Base-by-base conservation (phyloP, 2,329 filamentous ascomycete genomes). In the Endothia cerciana region DNA sequence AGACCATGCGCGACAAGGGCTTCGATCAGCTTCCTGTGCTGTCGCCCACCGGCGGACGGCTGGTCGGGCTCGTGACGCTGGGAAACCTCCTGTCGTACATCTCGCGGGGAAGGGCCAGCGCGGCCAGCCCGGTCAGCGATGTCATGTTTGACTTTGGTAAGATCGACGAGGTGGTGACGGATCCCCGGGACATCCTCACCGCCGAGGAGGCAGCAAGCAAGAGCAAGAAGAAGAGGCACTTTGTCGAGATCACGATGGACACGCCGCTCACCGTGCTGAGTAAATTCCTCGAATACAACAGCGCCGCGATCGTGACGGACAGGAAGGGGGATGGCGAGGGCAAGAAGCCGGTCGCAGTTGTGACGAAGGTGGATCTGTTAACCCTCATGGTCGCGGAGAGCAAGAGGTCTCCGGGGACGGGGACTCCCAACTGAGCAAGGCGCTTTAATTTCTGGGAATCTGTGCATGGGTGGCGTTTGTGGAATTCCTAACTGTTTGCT, bases 251-350 rank as follows among this genome's bases (percentile, higher is more conserved):
- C 75, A 98, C 95, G 7, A 83, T 91, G 76, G 92, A 97, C 71
- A 99, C 95, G 1, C 91, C 91, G 3, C 83, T 99, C 47, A 87
- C 86, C 57, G 89, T 91, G 55, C 84, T 99, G 63, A 94, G 93
- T 82, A 89, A 91, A 74, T 99, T 99, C 80, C 93, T 98, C 70
- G 93, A 98, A 80, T 98, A 95, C 93, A 98, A 99, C 79, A 95
- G 91, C 71, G 94, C 95, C 0, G 95, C 95, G 0, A 89, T 99
- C 59, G 93, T 99, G 3, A 99, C 94, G 0, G 94, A 98, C 77
- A 85, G 87, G 71, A 81, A 82, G 15, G 80, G 80, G 49, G 84
- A 85, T 65, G 80, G 82, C 63, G 79, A 83, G 67, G 86, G 74
- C n/a, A 77, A 87, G 64, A 96, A 92, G 82, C 93, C 96, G 1